A percentile compares a stretch with the other conserved stretches of the same genome.
phyloP scores from a whole-genome alignment of 1,284 basidiomycete species.

The Cutaneotrichosporon curvatum region DNA sequence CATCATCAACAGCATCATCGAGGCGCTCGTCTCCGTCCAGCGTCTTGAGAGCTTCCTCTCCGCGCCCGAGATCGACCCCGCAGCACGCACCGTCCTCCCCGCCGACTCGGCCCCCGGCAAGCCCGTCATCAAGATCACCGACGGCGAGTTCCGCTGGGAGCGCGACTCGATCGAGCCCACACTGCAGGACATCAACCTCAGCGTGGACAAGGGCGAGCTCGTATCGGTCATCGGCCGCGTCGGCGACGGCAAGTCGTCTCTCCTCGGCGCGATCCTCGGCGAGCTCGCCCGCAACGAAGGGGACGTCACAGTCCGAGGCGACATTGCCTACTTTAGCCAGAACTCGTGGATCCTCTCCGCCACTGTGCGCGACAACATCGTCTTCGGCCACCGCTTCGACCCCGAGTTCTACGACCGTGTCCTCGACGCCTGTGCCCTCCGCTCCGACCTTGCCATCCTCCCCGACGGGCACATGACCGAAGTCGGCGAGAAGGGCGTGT shows the following conservation, averaged over 20 bases:
- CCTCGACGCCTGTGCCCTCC: conserved; percentile 68
- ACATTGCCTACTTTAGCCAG: conserved; percentile 81
- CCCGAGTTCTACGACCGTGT: conserved; percentile 49
- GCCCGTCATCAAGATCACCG: conserved; percentile 58
- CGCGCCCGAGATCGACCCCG: conserved; percentile 70
- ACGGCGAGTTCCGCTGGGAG: conserved; percentile 74
- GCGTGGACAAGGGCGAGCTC: conserved; percentile 76
- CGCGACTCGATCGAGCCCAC: conserved; percentile 54
- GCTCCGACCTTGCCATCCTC: conserved; percentile 69
- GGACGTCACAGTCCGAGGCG: conserved; percentile 62
- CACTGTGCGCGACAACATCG: conserved; percentile 77
- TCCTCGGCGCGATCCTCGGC: conserved; percentile 53
- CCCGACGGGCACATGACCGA: conserved; percentile 65
- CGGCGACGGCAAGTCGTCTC: conserved; percentile 76
- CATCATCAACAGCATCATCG: conserved; percentile 46
- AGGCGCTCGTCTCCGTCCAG: conserved; percentile 71
- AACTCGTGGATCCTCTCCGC: conserved; percentile 84
- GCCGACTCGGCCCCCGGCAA: conserved; percentile 47
- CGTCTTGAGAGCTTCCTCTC: conserved; percentile 71
- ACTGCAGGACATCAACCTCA: conserved; percentile 68
- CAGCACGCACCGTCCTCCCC: conserved; percentile 54
- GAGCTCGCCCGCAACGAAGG: conserved; percentile 79
- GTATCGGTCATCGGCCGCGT: conserved; percentile 81
- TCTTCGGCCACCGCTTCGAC: conserved; percentile 84
- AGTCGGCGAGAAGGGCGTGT: conserved; percentile 58